A percentile compares a stretch with the other conserved stretches of the same genome.
phyloP scores from a whole-genome alignment of 176 grass and related monocot genomes.

The Cymbopogon citratus region DNA sequence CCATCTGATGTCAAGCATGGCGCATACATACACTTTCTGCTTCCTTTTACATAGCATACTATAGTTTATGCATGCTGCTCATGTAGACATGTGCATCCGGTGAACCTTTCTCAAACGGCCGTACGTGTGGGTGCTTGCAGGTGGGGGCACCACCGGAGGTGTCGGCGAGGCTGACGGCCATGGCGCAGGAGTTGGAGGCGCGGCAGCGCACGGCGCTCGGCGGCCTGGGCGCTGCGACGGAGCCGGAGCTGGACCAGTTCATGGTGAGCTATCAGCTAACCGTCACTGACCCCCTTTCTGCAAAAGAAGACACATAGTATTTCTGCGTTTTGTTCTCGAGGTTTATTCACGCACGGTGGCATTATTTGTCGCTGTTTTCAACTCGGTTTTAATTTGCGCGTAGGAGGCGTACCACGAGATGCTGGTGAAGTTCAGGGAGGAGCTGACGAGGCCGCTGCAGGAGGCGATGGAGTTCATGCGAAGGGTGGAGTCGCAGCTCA shows the following conservation, averaged over 20 bases:
- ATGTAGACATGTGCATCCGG: slow-evolving; percentile 5
- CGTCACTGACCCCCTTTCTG: neutral
- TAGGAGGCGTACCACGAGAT: slow-evolving; percentile 99
- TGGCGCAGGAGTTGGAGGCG: slow-evolving; percentile 70
- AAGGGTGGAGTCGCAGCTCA: slow-evolving; percentile 82
- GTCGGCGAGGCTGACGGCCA: slow-evolving; percentile 56
- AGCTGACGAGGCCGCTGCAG: slow-evolving; percentile 85
- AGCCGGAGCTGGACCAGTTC: slow-evolving; percentile 97
- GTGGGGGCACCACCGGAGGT: slow-evolving; percentile 97
- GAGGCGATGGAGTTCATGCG: slow-evolving; percentile 95
- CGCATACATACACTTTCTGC: slow-evolving; percentile 5
- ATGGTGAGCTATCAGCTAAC: slow-evolving; percentile 45
- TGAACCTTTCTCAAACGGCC: slow-evolving; percentile 18
- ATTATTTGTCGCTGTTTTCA: neutral
- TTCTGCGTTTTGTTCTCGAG: neutral
- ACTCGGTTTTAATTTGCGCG: neutral
- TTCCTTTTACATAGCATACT: slow-evolving; percentile 4
- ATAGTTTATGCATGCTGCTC: neutral
- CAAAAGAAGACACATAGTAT: neutral
- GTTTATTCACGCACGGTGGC: neutral
- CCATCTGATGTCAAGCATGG: slow-evolving; percentile 31
- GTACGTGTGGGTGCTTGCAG: slow-evolving; percentile 17
- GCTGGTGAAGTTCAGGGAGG: slow-evolving; percentile 95
- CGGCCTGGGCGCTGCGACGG: slow-evolving; percentile 49
- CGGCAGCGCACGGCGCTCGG: slow-evolving; percentile 59